These are phyloP conservation scores for Desmodesmus armatus DNA, from an alignment of 139 green algal genomes.

Conservation along the genomic window DNA sequence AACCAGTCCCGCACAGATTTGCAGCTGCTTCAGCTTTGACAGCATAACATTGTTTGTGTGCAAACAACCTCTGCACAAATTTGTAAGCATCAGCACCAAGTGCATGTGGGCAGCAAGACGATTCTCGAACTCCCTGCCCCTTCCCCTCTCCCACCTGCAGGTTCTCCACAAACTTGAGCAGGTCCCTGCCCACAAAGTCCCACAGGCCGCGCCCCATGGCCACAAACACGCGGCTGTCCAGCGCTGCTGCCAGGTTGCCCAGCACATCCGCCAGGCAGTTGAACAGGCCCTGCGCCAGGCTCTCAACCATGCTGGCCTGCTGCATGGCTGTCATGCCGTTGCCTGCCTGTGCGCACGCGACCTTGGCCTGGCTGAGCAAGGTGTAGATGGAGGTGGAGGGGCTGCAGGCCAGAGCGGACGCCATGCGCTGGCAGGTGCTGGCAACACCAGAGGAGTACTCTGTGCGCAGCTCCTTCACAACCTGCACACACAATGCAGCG, in stretches of 20 bases:
- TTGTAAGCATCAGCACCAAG: no score
- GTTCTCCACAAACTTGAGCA: constrained; percentile 66
- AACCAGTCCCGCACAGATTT: no score
- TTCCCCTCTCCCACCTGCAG: constrained; percentile 68
- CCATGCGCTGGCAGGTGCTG: constrained; percentile 54
- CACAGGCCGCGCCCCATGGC: constrained; percentile 63
- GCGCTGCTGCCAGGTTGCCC: constrained; percentile 46
- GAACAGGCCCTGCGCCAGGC: constrained; percentile 40
- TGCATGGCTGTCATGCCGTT: constrained; percentile 29
- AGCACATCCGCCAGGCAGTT: constrained; percentile 48
- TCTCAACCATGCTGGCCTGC: constrained; percentile 37
- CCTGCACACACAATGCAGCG: constrained; percentile 4
- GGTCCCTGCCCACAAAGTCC: constrained; percentile 65
- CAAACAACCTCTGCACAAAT: no score
- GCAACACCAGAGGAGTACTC: constrained; percentile 61
- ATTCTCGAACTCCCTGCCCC: no score
- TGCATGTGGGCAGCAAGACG: no score
- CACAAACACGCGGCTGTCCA: constrained; percentile 70
- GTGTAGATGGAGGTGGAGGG: constrained; percentile 45
- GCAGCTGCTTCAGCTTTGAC: no score
- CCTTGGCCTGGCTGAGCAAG: constrained; percentile 44
- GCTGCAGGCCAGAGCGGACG: constrained; percentile 38
- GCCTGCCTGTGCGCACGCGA: constrained; percentile 13
- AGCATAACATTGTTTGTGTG: no score
- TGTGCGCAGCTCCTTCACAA: constrained; percentile 71